These are phyloP conservation scores for Dalbergia cochinchinensis DNA, from an alignment of 306 rosid genomes.

Conservation along the genomic window DNA sequence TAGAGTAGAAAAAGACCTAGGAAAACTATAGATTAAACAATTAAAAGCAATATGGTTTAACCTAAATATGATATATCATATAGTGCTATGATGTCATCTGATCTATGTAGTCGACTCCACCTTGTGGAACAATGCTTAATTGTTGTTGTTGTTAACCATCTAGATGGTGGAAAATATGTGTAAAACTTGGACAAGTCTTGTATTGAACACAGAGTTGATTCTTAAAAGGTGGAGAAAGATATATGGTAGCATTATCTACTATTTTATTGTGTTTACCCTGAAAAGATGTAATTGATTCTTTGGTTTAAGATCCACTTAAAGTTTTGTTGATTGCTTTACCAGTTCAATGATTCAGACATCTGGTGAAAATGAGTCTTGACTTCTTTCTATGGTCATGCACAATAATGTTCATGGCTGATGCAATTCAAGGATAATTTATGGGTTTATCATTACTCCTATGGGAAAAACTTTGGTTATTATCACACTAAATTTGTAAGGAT, in stretches of 20 bases:
- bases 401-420: slow-evolving; percentile 17
- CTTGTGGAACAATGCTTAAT: too few species aligned
- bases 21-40: too few species aligned
- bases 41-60: too few species aligned
- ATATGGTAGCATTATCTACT: slow-evolving; percentile 12
- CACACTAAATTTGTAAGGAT: slow-evolving; percentile 8
- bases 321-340: background rate
- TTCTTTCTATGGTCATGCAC: slow-evolving; percentile 10
- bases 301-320: background rate
- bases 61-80: too few species aligned
- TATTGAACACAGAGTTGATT: slow-evolving; percentile 24
- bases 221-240: slow-evolving; percentile 30
- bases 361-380: slow-evolving; percentile 26
- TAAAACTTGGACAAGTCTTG: slow-evolving; percentile 14
- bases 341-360: slow-evolving; percentile 26
- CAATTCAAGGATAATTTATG: slow-evolving; percentile 10
- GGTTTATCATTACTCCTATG: background rate
- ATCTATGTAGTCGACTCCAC: too few species aligned
- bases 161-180: too few species aligned
- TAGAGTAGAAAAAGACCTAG: too few species aligned
- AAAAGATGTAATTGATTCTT: slow-evolving; percentile 4
- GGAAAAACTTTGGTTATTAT: background rate
- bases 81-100: too few species aligned
- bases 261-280: background rate
- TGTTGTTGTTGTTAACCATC: too few species aligned